Percentiles rank a stretch among this genome's conserved stretches.
These are phyloP conservation scores for Kuraishia floccosa DNA, from an alignment of 805 yeast genomes.

Conservation along the genomic window DNA sequence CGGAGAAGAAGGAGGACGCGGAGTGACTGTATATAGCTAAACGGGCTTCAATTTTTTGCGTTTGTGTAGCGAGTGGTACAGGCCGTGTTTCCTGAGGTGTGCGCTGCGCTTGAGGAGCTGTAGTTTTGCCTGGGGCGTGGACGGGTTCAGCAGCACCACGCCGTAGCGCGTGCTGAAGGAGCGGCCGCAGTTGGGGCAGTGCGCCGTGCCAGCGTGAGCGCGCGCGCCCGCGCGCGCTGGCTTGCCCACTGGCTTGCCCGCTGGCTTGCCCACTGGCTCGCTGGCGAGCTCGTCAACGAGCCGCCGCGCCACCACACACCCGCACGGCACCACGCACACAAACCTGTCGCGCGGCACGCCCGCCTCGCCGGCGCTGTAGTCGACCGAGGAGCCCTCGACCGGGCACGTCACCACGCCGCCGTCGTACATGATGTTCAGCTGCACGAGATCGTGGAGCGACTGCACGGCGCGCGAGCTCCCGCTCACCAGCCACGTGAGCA, in stretches of 20 bases:
- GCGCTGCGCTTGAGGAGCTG: neutral
- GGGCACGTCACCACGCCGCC: constrained; percentile 2
- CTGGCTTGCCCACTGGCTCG: constrained; percentile 2
- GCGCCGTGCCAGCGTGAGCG: constrained; percentile 2
- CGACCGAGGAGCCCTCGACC: neutral
- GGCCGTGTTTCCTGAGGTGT: neutral
- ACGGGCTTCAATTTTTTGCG: too few species aligned
- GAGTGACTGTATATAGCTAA: too few species aligned
- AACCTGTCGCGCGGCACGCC: constrained; percentile 14
- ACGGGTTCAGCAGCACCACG: constrained; percentile 21
- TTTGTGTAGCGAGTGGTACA: neutral
- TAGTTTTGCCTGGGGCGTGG: constrained; percentile 1
- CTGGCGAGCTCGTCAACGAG: constrained; percentile 14
- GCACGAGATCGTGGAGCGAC: too few species aligned
- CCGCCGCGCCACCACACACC: constrained; percentile 25
- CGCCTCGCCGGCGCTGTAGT: neutral
- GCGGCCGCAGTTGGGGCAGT: constrained; percentile 31
- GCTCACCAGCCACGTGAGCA: constrained; percentile 45
- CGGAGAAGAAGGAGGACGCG: constrained; percentile 16
- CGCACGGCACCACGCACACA: constrained; percentile 34
- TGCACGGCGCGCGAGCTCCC: constrained; percentile 2
- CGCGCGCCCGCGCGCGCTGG: too few species aligned
- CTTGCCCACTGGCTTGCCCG: too few species aligned
- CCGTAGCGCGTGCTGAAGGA: constrained; percentile 5
- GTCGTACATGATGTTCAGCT: too few species aligned